Conservation (phyloP, 2,329 filamentous ascomycete genomes). For the Graphiopsis chlorocephala region DNA sequence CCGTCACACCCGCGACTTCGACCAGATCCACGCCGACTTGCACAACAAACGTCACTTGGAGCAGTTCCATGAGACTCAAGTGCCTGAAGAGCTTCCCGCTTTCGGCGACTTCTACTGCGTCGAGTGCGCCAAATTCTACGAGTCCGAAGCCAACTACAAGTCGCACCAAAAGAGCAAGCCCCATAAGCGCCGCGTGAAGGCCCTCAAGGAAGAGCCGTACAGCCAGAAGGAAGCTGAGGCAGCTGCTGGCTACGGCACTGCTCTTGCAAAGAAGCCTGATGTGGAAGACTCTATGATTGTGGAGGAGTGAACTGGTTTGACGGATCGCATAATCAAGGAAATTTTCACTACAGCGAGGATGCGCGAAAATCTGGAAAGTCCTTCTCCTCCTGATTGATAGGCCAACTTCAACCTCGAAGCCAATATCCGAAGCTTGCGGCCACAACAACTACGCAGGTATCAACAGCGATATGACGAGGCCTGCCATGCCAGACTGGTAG, state of each 20-base stretch:
- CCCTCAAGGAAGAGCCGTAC: conserved; percentile 80
- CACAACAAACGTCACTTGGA: conserved; percentile 74
- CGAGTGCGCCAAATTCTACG: conserved; percentile 96
- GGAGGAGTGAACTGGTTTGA: conserved; percentile 20
- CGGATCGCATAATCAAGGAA: not conserved
- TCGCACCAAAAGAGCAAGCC: conserved; percentile 83
- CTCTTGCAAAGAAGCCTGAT: conserved; percentile 39
- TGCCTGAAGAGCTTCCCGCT: conserved; percentile 80
- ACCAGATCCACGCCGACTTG: conserved; percentile 86
- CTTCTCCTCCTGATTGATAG: not conserved
- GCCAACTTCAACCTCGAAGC: not conserved
- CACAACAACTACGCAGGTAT: not conserved
- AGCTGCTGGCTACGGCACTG: conserved; percentile 61
- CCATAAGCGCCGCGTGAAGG: conserved; percentile 87
- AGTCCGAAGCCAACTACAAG: conserved; percentile 72
- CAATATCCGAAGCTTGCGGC: not conserved
- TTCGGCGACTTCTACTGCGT: conserved; percentile 84
- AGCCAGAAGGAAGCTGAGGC: conserved; percentile 83
- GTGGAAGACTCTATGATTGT: conserved; percentile 30
- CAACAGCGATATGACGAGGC: not conserved
- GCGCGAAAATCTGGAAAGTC: not conserved
- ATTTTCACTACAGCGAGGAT: not conserved
- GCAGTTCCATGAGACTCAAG: conserved; percentile 74
- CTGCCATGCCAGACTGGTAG: not conserved
- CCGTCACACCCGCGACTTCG: conserved; percentile 69